A percentile compares a stretch with the other conserved stretches of the same genome.
Conservation (phyloP, 192 early-diverging fungal genomes). For the Pilaira anomala region DNA sequence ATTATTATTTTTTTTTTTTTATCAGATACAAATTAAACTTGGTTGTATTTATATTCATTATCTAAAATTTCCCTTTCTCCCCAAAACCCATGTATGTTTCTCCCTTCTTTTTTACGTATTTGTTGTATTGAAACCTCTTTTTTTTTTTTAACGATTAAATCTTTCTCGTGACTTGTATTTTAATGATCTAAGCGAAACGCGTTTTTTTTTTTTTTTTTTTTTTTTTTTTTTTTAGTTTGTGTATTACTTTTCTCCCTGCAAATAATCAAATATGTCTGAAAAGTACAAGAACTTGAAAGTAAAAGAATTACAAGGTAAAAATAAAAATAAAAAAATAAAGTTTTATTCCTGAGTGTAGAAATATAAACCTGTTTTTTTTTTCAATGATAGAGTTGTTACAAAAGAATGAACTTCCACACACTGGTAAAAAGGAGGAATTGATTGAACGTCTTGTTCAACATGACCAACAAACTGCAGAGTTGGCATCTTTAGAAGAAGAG, state of each 20-base stretch:
- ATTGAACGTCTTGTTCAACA: conserved; percentile 58
- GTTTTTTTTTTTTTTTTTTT: conserved; percentile 2
- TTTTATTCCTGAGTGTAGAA: no score
- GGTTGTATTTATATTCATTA: no score
- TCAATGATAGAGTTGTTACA: conserved; percentile 43
- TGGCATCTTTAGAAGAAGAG: conserved; percentile 28
- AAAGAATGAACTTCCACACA: conserved; percentile 48
- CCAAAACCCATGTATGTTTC: no score
- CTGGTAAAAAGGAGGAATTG: conserved; percentile 67
- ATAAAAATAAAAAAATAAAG: neutral
- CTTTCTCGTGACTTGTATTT: no score
- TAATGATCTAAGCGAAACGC: neutral
- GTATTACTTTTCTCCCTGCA: no score
- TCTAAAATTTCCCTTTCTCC: no score
- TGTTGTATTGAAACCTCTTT: no score
- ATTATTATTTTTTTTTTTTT: no score
- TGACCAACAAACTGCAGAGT: conserved; percentile 42
- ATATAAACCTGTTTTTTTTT: neutral
- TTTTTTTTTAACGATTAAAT: no score
- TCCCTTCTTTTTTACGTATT: no score
- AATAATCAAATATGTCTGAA: conserved; percentile 20
- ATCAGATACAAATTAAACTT: no score
- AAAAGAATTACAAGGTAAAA: conserved; percentile 49
- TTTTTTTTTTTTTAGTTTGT: neutral
- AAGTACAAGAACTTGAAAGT: conserved; percentile 47